Base-by-base conservation (phyloP, 805 yeast species). In the Lachancea waltii region DNA sequence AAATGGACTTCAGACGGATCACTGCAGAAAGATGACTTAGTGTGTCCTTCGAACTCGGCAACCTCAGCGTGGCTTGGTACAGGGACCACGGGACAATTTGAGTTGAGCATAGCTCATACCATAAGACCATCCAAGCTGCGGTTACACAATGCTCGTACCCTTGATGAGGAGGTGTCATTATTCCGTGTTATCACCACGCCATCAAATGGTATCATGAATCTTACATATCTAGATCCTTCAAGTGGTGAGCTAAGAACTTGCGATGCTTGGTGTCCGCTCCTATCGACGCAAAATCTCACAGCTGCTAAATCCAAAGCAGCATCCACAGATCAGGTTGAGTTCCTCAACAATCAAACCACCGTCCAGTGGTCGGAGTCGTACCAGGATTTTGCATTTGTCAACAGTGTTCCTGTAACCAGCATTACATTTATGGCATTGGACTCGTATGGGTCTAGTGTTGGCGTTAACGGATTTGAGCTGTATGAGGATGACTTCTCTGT, bases 191-290 rank as follows among this genome's bases (percentile, higher is more conserved):
- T 81, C 27, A 79, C 95, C 0, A 63, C 72, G 38, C 97, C 97
- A 1, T 71, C 87, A 9, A 73, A 79, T 48, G 85, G 97, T 47
- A 90, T 90, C 44, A 84, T 92, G 95, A 92, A 92, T 57, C 59
- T 92, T 46, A 77, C 94, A 0, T 92, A 87, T 52, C 65, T 83
- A 16, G 90, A 90, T 54, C 95, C 95, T 3, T 43, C 54, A 0
- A 71, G 85, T 2, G 77, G 81, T 34, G 62, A 67, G n/a, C 35
- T 71, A 3, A 56, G 63, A 11, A 64, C 64, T 53, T 92, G 98
- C 67, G 95, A 87, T 58, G 94, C 95, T 1, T 81, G 75, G 72
- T 92, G 98, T 60, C 95, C 96, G 1, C 64, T 90, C 18, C 62
- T 71, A 1, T 67, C 68, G 20, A 56, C 58, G 9, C 40, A 67